Conservation (phyloP, 2,329 filamentous ascomycete genomes). For the Xylariaceae sp. region DNA sequence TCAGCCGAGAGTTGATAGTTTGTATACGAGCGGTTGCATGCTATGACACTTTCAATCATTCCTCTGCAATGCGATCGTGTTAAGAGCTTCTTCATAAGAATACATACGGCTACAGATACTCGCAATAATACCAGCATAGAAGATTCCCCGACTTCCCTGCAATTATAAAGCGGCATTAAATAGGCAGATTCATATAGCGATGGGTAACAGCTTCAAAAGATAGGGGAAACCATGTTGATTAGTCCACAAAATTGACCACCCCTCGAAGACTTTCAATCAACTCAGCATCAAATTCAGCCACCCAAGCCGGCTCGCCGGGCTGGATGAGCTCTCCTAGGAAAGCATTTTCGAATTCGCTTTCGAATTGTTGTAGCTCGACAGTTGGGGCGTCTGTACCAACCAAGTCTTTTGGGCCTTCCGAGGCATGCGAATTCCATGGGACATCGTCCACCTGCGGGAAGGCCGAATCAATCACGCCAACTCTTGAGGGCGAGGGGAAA, state of each 20-base stretch:
- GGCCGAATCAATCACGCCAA: slow-evolving; percentile 6
- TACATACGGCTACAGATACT: too few species aligned
- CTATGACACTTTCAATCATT: too few species aligned
- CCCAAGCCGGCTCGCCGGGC: slow-evolving; percentile 25
- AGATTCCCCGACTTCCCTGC: not conserved
- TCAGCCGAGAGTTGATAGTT: too few species aligned
- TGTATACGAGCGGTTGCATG: too few species aligned
- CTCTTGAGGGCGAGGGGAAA: not conserved
- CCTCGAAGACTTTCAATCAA: slow-evolving; percentile 28
- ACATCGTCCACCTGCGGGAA: not conserved
- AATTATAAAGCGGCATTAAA: not conserved
- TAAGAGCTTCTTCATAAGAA: too few species aligned
- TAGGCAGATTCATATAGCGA: too few species aligned
- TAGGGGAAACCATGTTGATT: not conserved
- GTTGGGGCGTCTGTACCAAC: not conserved
- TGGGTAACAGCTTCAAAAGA: too few species aligned
- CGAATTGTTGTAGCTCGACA: not conserved
- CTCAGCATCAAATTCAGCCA: slow-evolving; percentile 27
- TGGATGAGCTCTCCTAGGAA: not conserved
- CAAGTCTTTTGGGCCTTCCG: not conserved
- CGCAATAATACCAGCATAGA: too few species aligned
- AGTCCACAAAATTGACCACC: slow-evolving; percentile 30
- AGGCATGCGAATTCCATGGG: not conserved
- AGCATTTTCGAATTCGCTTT: not conserved
- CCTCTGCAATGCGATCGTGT: too few species aligned